Evolutionary conservation across 345 rosid species (phyloP).

Genomic region (Lenwebbia sp.): DNA sequence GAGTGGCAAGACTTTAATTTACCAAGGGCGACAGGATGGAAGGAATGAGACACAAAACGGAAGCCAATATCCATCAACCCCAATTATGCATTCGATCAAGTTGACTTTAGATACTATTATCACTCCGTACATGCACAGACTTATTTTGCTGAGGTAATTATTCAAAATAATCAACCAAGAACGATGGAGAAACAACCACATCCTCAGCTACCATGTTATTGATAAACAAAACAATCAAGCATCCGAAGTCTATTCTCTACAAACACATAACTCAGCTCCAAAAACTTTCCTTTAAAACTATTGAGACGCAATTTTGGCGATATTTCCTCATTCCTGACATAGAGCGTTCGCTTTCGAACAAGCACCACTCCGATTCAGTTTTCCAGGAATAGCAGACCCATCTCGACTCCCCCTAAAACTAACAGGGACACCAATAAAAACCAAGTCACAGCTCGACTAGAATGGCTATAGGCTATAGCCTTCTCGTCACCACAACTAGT

Average conservation of each 20-base stretch:
- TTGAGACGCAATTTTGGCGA: not conserved
- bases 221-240: not conserved
- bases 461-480: not conserved
- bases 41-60: not conserved
- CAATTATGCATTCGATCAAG: not conserved
- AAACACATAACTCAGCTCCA: not conserved
- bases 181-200: not conserved
- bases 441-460: not conserved
- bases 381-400: not conserved
- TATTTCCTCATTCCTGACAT: not conserved
- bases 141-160: not conserved
- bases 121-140: not conserved
- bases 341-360: not conserved
- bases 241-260: not conserved
- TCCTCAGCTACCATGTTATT: not conserved
- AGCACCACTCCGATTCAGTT: not conserved
- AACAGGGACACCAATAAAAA: not conserved
- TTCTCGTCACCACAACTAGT: not conserved
- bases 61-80: not conserved
- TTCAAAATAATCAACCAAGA: not conserved
- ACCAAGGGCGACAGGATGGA: not conserved
- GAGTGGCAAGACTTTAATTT: not conserved
- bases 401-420: not conserved
- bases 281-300: not conserved
- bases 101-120: not conserved